phyloP scores from a whole-genome alignment of 75 land plant species.

The Gnetum montanum region DNA sequence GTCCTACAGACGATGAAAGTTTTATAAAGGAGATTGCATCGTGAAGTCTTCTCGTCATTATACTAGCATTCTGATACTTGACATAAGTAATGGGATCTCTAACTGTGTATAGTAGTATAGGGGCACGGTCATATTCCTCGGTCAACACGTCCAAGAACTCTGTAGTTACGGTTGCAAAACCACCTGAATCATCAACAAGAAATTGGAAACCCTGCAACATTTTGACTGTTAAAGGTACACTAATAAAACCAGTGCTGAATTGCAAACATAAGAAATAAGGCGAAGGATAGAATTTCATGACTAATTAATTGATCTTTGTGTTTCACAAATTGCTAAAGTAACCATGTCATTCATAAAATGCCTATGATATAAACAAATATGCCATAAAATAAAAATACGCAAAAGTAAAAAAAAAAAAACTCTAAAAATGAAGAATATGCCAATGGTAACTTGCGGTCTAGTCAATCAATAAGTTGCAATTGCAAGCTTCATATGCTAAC shows the following conservation, averaged over 20 bases:
- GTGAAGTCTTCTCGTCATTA: conserved; percentile 2
- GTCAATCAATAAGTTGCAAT: no score
- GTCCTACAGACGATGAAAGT: conserved; percentile 1
- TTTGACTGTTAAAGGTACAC: not conserved
- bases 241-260: not conserved
- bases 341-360: no score
- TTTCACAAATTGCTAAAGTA: no score
- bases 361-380: no score
- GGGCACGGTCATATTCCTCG: conserved; percentile 1
- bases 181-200: conserved; percentile 78
- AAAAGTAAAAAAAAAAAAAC: no score
- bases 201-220: conserved; percentile 64
- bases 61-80: not conserved
- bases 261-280: no score
- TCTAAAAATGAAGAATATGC: no score
- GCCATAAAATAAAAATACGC: no score
- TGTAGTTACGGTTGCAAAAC: conserved; percentile 69
- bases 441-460: no score
- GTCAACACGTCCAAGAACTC: conserved; percentile 46
- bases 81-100: conserved; percentile 1
- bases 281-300: no score
- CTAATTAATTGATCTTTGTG: no score
- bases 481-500: no score
- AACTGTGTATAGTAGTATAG: not conserved
- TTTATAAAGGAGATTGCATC: conserved; percentile 6